Conservation (phyloP, 352 stramenopile genomes). For the Phytopythium montanum region DNA sequence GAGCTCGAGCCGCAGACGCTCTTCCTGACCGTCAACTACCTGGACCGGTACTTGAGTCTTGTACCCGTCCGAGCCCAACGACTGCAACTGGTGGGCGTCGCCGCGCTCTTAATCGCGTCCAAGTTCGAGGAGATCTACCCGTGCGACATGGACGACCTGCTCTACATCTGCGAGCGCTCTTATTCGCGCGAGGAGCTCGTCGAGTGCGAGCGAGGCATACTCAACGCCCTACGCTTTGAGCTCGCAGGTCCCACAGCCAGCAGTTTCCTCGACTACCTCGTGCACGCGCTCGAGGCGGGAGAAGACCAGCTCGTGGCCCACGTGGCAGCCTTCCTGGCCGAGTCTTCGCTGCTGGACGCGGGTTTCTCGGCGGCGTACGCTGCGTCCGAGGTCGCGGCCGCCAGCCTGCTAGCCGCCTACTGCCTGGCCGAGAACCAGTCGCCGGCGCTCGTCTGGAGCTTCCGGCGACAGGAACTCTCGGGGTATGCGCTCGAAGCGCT, state of each 20-base stretch:
- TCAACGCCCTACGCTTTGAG: constrained; percentile 95
- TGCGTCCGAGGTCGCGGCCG: constrained; percentile 42
- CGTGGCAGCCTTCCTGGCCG: constrained; percentile 55
- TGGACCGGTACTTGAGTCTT: constrained; percentile 96
- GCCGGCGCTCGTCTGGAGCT: constrained; percentile 38
- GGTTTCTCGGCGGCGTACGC: constrained; percentile 40
- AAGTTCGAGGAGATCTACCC: constrained; percentile 99
- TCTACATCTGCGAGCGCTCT: constrained; percentile 98
- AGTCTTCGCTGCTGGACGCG: constrained; percentile 60
- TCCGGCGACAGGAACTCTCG: constrained; percentile 43
- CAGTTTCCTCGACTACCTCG: constrained; percentile 95
- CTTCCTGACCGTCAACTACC: constrained; percentile 98
- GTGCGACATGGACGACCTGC: constrained; percentile 94
- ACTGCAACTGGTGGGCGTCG: constrained; percentile 98
- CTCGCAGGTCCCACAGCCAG: constrained; percentile 95
- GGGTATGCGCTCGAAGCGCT: constrained; percentile 38
- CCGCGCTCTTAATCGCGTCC: constrained; percentile 92
- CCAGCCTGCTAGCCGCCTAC: constrained; percentile 44
- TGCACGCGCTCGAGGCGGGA: constrained; percentile 73
- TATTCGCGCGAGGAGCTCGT: constrained; percentile 87
- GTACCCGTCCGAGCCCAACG: constrained; percentile 88
- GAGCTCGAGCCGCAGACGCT: constrained; percentile 96
- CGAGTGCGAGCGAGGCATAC: constrained; percentile 92
- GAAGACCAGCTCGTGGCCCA: constrained; percentile 31
- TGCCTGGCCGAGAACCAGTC: constrained; percentile 42